phyloP scores from a whole-genome alignment of 1,139 yeast genomes.

The Candida sojae region DNA sequence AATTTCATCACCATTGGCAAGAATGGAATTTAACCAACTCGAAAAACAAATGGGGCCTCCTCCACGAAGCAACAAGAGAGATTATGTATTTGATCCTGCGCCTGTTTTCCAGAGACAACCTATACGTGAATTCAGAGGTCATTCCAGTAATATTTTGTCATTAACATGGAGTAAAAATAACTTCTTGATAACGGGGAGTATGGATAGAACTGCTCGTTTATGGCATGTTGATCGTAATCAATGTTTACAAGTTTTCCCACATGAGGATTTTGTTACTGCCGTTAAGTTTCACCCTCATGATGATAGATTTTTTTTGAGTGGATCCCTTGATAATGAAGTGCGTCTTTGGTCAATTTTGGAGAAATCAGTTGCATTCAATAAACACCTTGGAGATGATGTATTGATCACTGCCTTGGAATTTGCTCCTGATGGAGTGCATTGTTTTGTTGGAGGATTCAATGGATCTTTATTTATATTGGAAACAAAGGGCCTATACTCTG shows the following conservation, averaged over 20 bases:
- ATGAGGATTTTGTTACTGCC: constrained; percentile 81
- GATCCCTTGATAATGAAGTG: constrained; percentile 78
- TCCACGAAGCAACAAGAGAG: constrained; percentile 13
- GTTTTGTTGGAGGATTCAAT: constrained; percentile 79
- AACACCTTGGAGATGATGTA: constrained; percentile 53
- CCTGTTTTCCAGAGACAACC: constrained; percentile 84
- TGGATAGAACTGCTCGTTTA: constrained; percentile 79
- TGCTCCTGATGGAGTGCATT: constrained; percentile 66
- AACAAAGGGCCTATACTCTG: constrained; percentile 62
- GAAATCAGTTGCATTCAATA: constrained; percentile 32
- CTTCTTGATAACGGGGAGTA: constrained; percentile 77
- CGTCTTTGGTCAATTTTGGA: constrained; percentile 87
- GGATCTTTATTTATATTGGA: constrained; percentile 68
- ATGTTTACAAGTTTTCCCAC: constrained; percentile 66
- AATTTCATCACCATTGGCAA: constrained; percentile 64
- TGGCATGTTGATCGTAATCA: constrained; percentile 80
- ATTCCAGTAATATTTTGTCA: constrained; percentile 66
- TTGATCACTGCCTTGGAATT: constrained; percentile 71
- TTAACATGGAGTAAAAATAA: constrained; percentile 90
- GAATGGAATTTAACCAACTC: constrained; percentile 41
- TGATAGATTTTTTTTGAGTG: constrained; percentile 84
- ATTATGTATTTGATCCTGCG: constrained; percentile 46
- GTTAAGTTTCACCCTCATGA: constrained; percentile 84
- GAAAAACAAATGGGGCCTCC: constrained; percentile 15
- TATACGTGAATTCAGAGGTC: constrained; percentile 61